A percentile compares a stretch with the other conserved stretches of the same genome.
phyloP scores from a whole-genome alignment of 495 filamentous ascomycete genomes.

The Evernia prunastri region DNA sequence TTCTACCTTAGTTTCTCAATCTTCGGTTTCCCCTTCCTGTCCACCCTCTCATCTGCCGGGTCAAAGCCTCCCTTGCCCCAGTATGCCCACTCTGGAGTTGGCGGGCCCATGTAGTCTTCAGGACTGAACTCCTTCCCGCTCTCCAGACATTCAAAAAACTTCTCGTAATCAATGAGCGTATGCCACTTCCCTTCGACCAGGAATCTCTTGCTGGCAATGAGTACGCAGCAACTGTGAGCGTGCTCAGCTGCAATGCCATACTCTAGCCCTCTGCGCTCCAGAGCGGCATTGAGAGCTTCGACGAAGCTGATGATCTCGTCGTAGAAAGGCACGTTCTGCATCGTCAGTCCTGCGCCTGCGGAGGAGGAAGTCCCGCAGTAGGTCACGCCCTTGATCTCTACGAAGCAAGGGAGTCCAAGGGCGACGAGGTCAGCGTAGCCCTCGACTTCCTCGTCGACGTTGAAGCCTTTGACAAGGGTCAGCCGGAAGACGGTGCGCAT shows the following conservation, averaged over 20 bases:
- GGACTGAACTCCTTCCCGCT: constrained; percentile 64
- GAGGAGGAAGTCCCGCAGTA: constrained; percentile 87
- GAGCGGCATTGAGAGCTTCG: constrained; percentile 56
- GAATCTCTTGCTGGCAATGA: constrained; percentile 76
- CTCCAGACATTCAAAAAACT: constrained; percentile 81
- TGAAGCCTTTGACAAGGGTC: constrained; percentile 94
- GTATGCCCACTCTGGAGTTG: constrained; percentile 88
- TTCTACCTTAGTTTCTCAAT: background rate
- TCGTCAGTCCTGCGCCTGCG: constrained; percentile 74
- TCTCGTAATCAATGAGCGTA: constrained; percentile 81
- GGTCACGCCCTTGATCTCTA: constrained; percentile 94
- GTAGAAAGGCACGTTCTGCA: constrained; percentile 96
- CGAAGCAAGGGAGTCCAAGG: constrained; percentile 75
- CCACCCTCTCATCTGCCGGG: constrained; percentile 78
- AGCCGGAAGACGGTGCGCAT: constrained; percentile 94
- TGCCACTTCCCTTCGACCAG: constrained; percentile 71
- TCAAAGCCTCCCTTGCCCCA: constrained; percentile 94
- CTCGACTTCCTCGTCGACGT: constrained; percentile 83
- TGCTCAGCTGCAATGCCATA: constrained; percentile 96
- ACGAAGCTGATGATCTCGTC: constrained; percentile 81
- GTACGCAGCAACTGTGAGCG: constrained; percentile 84
- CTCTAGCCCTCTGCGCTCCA: constrained; percentile 58
- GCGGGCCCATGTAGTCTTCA: constrained; percentile 79
- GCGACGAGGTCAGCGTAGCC: constrained; percentile 89
- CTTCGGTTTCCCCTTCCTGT: constrained; percentile 58